A percentile compares a stretch with the other conserved stretches of the same genome.
phyloP scores from a whole-genome alignment of 2,329 filamentous ascomycete genomes.

The Ascochyta koolunga region DNA sequence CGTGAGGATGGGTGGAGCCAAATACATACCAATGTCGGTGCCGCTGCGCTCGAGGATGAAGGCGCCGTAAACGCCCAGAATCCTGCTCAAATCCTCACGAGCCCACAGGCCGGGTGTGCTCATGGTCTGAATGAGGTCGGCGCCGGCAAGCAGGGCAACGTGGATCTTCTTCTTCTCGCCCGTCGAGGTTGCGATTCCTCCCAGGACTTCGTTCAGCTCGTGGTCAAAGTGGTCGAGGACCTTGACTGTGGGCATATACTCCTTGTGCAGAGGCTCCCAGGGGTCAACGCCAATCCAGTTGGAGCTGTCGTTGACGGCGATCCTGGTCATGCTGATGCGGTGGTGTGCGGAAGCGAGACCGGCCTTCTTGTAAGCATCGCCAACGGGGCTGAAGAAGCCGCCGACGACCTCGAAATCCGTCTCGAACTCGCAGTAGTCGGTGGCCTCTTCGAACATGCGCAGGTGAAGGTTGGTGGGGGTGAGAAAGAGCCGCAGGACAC shows the following conservation, averaged over 20 bases:
- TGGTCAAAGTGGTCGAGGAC: constrained; percentile 91
- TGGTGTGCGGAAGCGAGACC: constrained; percentile 76
- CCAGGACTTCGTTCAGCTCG: constrained; percentile 81
- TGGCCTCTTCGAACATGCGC: constrained; percentile 87
- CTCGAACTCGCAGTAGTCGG: constrained; percentile 75
- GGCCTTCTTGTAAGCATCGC: constrained; percentile 78
- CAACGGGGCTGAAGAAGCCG: constrained; percentile 82
- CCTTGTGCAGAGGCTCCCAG: constrained; percentile 78
- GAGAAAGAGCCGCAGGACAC: constrained; percentile 75
- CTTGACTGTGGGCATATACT: constrained; percentile 86
- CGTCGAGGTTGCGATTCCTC: constrained; percentile 72
- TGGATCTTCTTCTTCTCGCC: constrained; percentile 71
- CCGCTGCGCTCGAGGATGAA: constrained; percentile 89
- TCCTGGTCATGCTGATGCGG: constrained; percentile 82
- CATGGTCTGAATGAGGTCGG: constrained; percentile 59
- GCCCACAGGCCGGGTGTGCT: constrained; percentile 73
- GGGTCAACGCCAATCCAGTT: constrained; percentile 48
- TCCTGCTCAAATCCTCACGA: constrained; percentile 82
- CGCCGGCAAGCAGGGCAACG: constrained; percentile 81
- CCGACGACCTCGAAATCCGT: constrained; percentile 82
- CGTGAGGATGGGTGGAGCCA: too few species aligned
- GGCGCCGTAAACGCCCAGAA: constrained; percentile 80
- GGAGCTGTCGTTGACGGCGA: constrained; percentile 74
- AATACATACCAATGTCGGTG: constrained; percentile 70
- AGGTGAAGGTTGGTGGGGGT: constrained; percentile 78